Evolutionary conservation across 306 rosid genomes (phyloP).

Genomic region (Albizia julibrissin): DNA sequence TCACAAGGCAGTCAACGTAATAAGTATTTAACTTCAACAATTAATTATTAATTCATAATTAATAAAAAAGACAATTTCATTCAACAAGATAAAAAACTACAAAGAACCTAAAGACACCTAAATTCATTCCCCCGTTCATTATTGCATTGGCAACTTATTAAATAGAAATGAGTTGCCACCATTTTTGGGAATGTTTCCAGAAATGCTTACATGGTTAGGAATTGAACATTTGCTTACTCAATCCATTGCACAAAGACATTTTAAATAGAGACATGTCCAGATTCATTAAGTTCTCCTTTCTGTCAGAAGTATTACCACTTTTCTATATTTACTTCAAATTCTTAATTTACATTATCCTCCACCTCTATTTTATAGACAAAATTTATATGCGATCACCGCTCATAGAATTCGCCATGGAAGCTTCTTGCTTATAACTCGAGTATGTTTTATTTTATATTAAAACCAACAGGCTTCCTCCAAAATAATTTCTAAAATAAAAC

Average conservation of each 20-base stretch:
- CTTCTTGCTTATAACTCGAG: no score
- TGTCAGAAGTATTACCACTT: not conserved
- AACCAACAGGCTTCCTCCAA: not conserved
- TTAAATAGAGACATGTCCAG: not conserved
- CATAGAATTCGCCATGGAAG: not conserved
- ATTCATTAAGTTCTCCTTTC: constrained; percentile 14
- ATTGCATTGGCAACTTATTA: not conserved
- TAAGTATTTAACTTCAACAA: not conserved
- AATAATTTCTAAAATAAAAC: no score
- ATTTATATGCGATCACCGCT: not conserved
- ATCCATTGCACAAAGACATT: constrained; percentile 23
- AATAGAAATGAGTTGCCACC: not conserved
- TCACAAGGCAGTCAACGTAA: not conserved
- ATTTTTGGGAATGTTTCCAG: not conserved
- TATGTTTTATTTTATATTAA: no score
- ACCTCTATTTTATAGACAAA: no score
- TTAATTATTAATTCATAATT: not conserved
- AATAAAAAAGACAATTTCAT: not conserved
- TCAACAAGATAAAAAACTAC: no score
- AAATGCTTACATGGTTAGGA: not conserved
- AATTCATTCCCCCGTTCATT: not conserved
- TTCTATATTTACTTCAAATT: constrained; percentile 20
- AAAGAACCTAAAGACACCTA: not conserved
- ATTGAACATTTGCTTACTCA: not conserved
- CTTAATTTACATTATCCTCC: not conserved